Conservation (phyloP, 1,139 yeast species). For the Nematodospora anomalae region DNA sequence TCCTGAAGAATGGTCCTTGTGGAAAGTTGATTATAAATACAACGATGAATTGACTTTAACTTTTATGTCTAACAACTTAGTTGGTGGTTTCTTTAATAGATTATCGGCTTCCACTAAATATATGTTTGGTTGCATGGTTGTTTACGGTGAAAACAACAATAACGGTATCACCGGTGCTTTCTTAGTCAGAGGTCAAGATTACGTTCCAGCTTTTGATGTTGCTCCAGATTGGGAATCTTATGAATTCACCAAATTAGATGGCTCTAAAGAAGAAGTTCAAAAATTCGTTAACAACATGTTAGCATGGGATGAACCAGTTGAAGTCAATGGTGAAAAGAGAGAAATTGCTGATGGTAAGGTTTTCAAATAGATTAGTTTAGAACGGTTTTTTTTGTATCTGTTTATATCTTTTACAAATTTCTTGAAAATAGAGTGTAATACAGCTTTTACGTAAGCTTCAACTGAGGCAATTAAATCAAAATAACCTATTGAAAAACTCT, state of each 20-base stretch:
- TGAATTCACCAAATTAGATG: slow-evolving; percentile 44
- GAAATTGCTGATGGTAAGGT: slow-evolving; percentile 55
- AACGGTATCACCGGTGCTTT: slow-evolving; percentile 96
- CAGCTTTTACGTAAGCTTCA: not conserved
- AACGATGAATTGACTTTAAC: slow-evolving; percentile 95
- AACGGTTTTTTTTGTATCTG: too few species aligned
- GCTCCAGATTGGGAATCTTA: slow-evolving; percentile 97
- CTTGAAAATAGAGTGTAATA: not conserved
- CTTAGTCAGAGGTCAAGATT: slow-evolving; percentile 92
- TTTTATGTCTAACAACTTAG: slow-evolving; percentile 96
- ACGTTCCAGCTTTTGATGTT: slow-evolving; percentile 88
- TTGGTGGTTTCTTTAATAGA: slow-evolving; percentile 99
- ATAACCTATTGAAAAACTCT: too few species aligned
- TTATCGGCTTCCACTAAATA: slow-evolving; percentile 87
- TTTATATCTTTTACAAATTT: not conserved
- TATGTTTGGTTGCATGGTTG: slow-evolving; percentile 90
- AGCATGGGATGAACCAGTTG: slow-evolving; percentile 53
- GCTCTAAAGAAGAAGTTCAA: slow-evolving; percentile 34
- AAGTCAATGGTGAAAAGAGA: slow-evolving; percentile 41
- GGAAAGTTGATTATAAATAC: slow-evolving; percentile 95
- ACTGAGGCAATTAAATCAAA: too few species aligned
- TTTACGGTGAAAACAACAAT: slow-evolving; percentile 97
- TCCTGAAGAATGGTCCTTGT: slow-evolving; percentile 90
- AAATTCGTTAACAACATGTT: slow-evolving; percentile 48
- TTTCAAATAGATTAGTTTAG: slow-evolving; percentile 41